Conservation (phyloP, 2,329 filamentous ascomycete genomes). For the Fusarium chuoi region DNA sequence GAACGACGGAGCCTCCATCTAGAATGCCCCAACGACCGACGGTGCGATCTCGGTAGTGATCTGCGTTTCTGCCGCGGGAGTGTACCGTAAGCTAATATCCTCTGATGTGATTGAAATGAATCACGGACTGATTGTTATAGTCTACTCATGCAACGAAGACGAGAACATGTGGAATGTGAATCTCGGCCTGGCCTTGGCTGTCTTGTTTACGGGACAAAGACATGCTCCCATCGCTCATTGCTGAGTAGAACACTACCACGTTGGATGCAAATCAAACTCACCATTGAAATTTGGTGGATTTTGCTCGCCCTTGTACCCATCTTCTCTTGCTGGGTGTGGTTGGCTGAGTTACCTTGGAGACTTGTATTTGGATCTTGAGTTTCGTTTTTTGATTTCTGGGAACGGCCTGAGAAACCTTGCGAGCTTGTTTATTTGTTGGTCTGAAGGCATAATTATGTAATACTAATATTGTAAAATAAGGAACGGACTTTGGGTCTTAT, state of each 20-base stretch:
- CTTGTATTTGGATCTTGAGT: background rate
- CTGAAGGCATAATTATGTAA: background rate
- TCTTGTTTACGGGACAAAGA: slow-evolving; percentile 61
- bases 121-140: slow-evolving; percentile 46
- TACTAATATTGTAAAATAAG: background rate
- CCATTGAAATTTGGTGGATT: slow-evolving; percentile 62
- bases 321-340: slow-evolving; percentile 52
- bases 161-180: slow-evolving; percentile 71
- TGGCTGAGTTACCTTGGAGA: slow-evolving; percentile 36
- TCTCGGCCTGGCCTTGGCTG: slow-evolving; percentile 66
- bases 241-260: slow-evolving; percentile 58
- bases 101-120: background rate
- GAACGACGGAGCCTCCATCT: slow-evolving; percentile 71
- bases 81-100: slow-evolving; percentile 59
- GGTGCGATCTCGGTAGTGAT: slow-evolving; percentile 69
- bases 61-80: slow-evolving; percentile 69
- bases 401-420: no score
- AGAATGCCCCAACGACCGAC: slow-evolving; percentile 69
- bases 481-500: background rate
- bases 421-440: background rate
- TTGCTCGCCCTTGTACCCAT: slow-evolving; percentile 56
- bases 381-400: background rate
- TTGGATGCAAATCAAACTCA: slow-evolving; percentile 58
- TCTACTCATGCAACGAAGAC: slow-evolving; percentile 66
- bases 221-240: slow-evolving; percentile 57